These are phyloP conservation scores for Podila verticillata DNA, from an alignment of 192 early-diverging fungal genomes.

Conservation along the genomic window DNA sequence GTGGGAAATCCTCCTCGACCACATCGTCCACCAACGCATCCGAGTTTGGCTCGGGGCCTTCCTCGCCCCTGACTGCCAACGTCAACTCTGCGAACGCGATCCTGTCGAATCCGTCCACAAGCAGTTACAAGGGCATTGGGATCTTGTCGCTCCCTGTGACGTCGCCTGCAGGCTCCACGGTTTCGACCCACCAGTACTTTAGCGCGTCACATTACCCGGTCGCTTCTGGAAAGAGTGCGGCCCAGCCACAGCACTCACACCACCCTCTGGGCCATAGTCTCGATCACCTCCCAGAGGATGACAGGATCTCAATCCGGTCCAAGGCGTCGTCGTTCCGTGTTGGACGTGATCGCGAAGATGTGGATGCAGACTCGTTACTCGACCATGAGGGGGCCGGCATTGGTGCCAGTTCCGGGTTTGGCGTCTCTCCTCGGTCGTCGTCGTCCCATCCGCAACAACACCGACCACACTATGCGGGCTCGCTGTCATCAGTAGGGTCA, in stretches of 20 bases:
- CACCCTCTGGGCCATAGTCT: neutral
- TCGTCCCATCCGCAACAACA: neutral
- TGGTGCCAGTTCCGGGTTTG: neutral
- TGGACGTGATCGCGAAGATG: neutral
- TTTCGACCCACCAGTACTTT: slow-evolving; percentile 41
- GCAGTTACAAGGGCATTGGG: slow-evolving; percentile 34
- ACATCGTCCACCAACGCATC: slow-evolving; percentile 34
- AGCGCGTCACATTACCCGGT: slow-evolving; percentile 10
- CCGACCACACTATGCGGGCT: neutral
- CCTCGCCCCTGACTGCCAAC: slow-evolving; percentile 23
- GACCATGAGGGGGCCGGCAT: neutral
- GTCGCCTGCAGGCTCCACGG: slow-evolving; percentile 23
- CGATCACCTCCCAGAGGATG: slow-evolving; percentile 12
- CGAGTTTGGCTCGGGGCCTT: slow-evolving; percentile 44
- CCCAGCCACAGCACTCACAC: neutral
- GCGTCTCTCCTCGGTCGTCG: neutral
- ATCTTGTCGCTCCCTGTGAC: slow-evolving; percentile 27
- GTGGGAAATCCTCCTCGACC: slow-evolving; percentile 34
- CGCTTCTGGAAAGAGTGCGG: neutral
- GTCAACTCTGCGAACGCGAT: slow-evolving; percentile 24
- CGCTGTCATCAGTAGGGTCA: slow-evolving; percentile 5
- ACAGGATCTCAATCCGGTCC: slow-evolving; percentile 31
- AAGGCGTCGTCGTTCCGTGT: slow-evolving; percentile 20
- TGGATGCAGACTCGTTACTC: neutral
- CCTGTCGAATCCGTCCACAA: slow-evolving; percentile 29